These are phyloP conservation scores for Mucor racemosus DNA, from an alignment of 371 early-diverging fungal species.

Conservation along the genomic window DNA sequence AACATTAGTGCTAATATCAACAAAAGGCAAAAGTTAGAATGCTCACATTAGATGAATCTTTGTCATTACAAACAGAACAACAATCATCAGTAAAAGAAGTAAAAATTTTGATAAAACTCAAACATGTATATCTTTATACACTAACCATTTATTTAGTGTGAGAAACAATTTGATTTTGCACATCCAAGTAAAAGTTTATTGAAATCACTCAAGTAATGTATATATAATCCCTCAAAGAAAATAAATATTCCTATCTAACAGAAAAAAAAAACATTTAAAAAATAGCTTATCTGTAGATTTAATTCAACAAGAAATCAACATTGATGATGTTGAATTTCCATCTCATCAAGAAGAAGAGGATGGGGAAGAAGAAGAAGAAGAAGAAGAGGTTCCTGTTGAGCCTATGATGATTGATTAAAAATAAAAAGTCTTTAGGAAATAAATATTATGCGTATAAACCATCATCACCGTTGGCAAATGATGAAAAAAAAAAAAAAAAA, in stretches of 20 bases:
- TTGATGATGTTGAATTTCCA: slow-evolving; percentile 15
- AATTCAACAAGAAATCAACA: slow-evolving; percentile 15
- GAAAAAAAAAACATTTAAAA: not conserved
- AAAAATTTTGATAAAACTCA: not conserved
- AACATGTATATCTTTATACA: not conserved
- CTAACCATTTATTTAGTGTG: slow-evolving; percentile 7
- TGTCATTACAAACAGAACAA: slow-evolving; percentile 25
- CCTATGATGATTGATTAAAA: slow-evolving; percentile 15
- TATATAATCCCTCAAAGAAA: too few relatives aligned
- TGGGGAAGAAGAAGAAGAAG: slow-evolving; percentile 13
- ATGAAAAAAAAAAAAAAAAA: not conserved
- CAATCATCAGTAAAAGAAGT: slow-evolving; percentile 18
- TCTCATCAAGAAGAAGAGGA: slow-evolving; percentile 8
- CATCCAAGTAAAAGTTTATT: slow-evolving; percentile 7
- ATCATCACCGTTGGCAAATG: not conserved
- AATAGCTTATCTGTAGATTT: slow-evolving; percentile 15
- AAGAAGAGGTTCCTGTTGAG: not conserved
- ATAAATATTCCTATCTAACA: not conserved
- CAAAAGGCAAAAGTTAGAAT: slow-evolving; percentile 28
- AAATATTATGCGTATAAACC: not conserved
- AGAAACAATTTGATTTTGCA: slow-evolving; percentile 6
- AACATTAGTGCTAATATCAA: not conserved
- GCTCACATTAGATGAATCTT: slow-evolving; percentile 26
- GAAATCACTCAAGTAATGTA: slow-evolving; percentile 22
- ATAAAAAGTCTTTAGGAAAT: not conserved